phyloP scores from a whole-genome alignment of 2,329 filamentous ascomycete genomes.

The Fusarium nodosum region DNA sequence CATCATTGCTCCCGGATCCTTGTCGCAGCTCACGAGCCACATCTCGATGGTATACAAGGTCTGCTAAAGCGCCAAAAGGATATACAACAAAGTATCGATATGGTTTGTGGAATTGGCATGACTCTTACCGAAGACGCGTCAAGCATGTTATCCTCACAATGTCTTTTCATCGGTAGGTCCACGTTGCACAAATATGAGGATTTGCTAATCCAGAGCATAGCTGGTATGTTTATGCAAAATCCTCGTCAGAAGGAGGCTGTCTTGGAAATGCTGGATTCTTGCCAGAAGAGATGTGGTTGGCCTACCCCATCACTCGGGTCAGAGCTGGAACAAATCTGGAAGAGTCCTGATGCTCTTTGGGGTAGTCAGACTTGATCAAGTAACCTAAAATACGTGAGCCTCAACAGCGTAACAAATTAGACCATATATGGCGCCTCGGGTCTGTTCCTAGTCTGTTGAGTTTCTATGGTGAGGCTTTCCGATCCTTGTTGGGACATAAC shows the following conservation, averaged over 20 bases:
- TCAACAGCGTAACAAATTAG: neutral
- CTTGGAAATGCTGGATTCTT: constrained; percentile 41
- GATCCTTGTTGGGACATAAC: neutral
- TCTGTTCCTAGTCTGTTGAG: neutral
- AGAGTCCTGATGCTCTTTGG: constrained; percentile 19
- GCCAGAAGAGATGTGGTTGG: constrained; percentile 44
- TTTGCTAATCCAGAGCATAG: neutral
- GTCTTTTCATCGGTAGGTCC: constrained; percentile 51
- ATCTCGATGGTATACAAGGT: constrained; percentile 55
- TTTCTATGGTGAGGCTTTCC: neutral
- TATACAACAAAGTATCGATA: constrained; percentile 43
- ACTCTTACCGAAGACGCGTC: constrained; percentile 58
- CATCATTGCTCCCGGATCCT: constrained; percentile 50
- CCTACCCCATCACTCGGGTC: constrained; percentile 40
- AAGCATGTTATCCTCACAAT: constrained; percentile 60
- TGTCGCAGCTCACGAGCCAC: constrained; percentile 51
- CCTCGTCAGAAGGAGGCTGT: constrained; percentile 28
- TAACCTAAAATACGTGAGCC: no score
- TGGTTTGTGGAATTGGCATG: constrained; percentile 64
- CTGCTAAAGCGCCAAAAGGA: constrained; percentile 55
- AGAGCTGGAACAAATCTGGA: constrained; percentile 44
- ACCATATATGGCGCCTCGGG: neutral
- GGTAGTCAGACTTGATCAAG: neutral
- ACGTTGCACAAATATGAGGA: rapidly evolving
- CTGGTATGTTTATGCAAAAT: constrained; percentile 41